Conservation (phyloP, 495 filamentous ascomycete genomes). For the Penicillium goetzii region DNA sequence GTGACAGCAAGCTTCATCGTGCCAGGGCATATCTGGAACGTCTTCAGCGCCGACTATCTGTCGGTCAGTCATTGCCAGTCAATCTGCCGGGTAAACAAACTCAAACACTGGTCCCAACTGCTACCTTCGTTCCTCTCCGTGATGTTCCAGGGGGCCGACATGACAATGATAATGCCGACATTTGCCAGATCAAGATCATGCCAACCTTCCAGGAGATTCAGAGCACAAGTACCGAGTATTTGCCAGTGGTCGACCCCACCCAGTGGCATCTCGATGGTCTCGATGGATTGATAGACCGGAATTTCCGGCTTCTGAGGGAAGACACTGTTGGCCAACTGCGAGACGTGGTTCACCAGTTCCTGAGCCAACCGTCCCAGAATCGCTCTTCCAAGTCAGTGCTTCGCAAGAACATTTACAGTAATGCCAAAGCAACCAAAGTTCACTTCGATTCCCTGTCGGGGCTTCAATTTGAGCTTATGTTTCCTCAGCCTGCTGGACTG, state of each 20-base stretch:
- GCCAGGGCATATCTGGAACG: not conserved
- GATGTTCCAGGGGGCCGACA: constrained; percentile 50
- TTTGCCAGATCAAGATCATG: constrained; percentile 63
- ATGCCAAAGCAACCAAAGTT: not conserved
- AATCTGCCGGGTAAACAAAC: not conserved
- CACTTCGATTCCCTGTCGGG: not conserved
- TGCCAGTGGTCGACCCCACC: constrained; percentile 57
- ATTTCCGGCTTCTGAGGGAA: constrained; percentile 66
- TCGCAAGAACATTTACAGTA: not conserved
- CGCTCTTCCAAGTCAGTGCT: not conserved
- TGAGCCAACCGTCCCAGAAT: not conserved
- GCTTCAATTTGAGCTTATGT: not conserved
- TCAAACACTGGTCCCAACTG: not conserved
- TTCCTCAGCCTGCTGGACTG: not conserved
- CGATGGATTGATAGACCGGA: constrained; percentile 50
- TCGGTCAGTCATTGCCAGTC: not conserved
- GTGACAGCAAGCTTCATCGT: not conserved
- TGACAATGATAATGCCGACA: constrained; percentile 67
- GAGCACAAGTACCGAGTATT: constrained; percentile 55
- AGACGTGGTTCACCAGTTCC: constrained; percentile 54
- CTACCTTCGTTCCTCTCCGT: not conserved
- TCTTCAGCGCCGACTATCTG: not conserved
- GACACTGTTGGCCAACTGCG: constrained; percentile 55
- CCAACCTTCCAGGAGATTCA: constrained; percentile 66
- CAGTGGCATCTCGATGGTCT: constrained; percentile 59